A percentile compares a stretch with the other conserved stretches of the same genome.
phyloP scores from a whole-genome alignment of 2,329 filamentous ascomycete species.

The Neonectria coccinea region DNA sequence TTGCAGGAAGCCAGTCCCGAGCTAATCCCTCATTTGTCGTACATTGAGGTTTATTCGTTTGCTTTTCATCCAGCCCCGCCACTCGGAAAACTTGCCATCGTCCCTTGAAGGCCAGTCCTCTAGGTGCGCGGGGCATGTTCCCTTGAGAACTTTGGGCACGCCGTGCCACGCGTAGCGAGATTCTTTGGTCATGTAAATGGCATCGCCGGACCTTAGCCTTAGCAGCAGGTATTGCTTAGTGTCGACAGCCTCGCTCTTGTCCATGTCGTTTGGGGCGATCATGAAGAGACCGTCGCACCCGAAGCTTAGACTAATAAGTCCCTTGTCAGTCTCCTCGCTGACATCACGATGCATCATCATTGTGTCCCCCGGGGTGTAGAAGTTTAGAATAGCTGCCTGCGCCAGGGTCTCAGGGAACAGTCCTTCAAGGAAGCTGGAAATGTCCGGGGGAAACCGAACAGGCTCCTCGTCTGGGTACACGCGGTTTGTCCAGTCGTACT shows the following conservation, averaged over 20 bases:
- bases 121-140: slow-evolving; percentile 82
- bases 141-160: slow-evolving; percentile 85
- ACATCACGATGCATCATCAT: slow-evolving; percentile 95
- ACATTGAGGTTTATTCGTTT: slow-evolving; percentile 95
- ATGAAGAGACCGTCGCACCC: slow-evolving; percentile 94
- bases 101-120: slow-evolving; percentile 75
- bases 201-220: slow-evolving; percentile 85
- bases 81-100: slow-evolving; percentile 69
- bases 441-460: slow-evolving; percentile 79
- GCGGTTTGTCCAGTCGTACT: slow-evolving; percentile 96
- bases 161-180: slow-evolving; percentile 95
- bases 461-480: slow-evolving; percentile 77
- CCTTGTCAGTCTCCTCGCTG: slow-evolving; percentile 82
- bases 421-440: slow-evolving; percentile 73
- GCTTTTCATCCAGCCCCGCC: slow-evolving; percentile 87
- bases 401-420: slow-evolving; percentile 83
- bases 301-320: slow-evolving; percentile 86
- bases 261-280: slow-evolving; percentile 70
- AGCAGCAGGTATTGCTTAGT: slow-evolving; percentile 68
- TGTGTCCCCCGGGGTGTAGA: slow-evolving; percentile 91
- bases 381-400: slow-evolving; percentile 92
- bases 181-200: slow-evolving; percentile 85
- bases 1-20: not conserved
- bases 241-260: slow-evolving; percentile 38
- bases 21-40: slow-evolving; percentile 81